Evolutionary conservation across 2,329 filamentous ascomycete species (phyloP), one percentile per base, ranked within the genome.

Genomic region (Zopfia rhizophila): DNA sequence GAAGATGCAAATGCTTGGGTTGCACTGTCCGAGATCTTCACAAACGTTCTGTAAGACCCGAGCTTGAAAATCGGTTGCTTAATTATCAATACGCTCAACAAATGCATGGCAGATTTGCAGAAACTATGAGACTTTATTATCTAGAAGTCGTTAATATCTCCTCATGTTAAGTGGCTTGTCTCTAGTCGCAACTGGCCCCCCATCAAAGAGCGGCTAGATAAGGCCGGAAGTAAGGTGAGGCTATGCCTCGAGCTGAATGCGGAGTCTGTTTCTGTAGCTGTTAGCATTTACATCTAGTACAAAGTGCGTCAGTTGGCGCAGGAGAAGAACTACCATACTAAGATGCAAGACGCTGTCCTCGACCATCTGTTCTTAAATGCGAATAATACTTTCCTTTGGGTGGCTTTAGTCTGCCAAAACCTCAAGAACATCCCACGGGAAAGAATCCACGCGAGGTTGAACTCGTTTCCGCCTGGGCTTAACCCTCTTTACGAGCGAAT

Each of bases 161-260:
- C 0, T 36, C 21, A 18, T 16, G 36, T 29, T 17, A 39, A 39
- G 23, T 39, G 36, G 36, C 7, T 39, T 29, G 17, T 39, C 7
- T 74, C 74, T 0, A 79, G 78, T 37, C 76, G 77, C 4, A 76
- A 78, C 16, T 64, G 50, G 60, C 55, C 24, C n/a, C 45, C 0
- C 0, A 75, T 79, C 31, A 61, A 75, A 33, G 45, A 66, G n/a
- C 27, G 29, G 1, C 48, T 78, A 3, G 44, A 49, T 5, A 11
- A 10, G 3, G 37, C 41, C 0, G 23, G 37, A 4, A 27, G 63
- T 5, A 60, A 58, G n/a, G 12, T 53, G 3, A 61, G 45, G 22
- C 37, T 75, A 2, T 37, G 38, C 18, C 65, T 56, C 21, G 53
- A 77, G 29, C 47, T 73, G 3, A 77, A 75, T 44, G 23, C 52